These are phyloP conservation scores for Sanghuangporus weigelae DNA, from an alignment of 1,284 basidiomycete genomes.

Conservation along the genomic window DNA sequence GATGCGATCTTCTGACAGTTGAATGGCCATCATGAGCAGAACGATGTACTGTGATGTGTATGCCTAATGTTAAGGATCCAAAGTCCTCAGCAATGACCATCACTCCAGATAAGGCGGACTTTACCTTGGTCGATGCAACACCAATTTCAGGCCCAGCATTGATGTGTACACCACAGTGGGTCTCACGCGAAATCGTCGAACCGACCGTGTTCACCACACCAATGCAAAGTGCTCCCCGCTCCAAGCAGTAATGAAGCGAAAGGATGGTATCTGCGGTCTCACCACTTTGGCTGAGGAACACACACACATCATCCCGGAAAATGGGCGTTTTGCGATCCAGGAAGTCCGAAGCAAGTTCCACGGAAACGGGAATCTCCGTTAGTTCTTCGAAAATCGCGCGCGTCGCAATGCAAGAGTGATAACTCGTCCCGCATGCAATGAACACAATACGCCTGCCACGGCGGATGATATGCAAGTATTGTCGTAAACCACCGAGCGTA, in stretches of 20 bases:
- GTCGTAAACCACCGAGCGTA: constrained; percentile 92
- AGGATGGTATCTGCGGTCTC: constrained; percentile 99
- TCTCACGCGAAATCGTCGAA: constrained; percentile 96
- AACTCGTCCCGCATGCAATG: constrained; percentile 96
- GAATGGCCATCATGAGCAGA: constrained; percentile 96
- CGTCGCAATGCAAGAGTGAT: constrained; percentile 97
- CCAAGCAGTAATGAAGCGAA: constrained; percentile 93
- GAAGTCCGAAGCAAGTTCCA: constrained; percentile 98
- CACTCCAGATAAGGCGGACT: constrained; percentile 17
- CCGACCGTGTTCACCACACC: constrained; percentile 99
- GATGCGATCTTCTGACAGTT: constrained; percentile 95
- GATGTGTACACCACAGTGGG: constrained; percentile 99
- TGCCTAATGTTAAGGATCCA: constrained; percentile 45
- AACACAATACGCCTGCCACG: constrained; percentile 94
- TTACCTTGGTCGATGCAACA: constrained; percentile 98
- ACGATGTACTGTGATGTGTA: constrained; percentile 99
- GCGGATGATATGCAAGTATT: constrained; percentile 94
- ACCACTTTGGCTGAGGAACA: constrained; percentile 97
- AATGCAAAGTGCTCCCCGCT: constrained; percentile 92
- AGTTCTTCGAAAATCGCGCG: constrained; percentile 98
- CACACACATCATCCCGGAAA: constrained; percentile 97
- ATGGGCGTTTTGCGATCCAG: constrained; percentile 98
- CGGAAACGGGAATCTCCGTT: constrained; percentile 96
- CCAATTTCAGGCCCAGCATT: constrained; percentile 99
- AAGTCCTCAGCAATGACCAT: neutral